phyloP scores from a whole-genome alignment of 495 filamentous ascomycete genomes.

The Aspergillus egyptiacus region DNA sequence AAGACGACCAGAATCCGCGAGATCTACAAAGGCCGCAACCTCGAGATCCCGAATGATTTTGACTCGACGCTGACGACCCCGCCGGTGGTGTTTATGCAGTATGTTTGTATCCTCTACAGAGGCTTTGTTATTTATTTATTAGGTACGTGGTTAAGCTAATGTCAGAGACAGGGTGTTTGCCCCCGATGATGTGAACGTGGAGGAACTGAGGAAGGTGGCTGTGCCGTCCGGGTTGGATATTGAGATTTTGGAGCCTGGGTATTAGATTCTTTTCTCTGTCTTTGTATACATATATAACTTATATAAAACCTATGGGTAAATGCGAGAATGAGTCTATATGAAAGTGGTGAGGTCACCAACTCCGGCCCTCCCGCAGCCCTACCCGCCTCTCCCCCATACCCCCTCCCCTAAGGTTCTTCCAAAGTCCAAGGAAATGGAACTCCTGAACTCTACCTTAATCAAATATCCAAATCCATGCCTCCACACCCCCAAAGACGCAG shows the following conservation, averaged over 20 bases:
- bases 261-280: neutral
- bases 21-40: constrained; percentile 13
- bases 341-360: too few species aligned
- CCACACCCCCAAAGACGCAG: neutral
- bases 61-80: constrained; percentile 18
- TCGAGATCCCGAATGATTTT: constrained; percentile 17
- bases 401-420: too few species aligned
- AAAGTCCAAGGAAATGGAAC: too few species aligned
- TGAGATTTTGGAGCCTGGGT: constrained; percentile 11
- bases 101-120: neutral
- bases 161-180: constrained; percentile 10
- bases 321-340: too few species aligned
- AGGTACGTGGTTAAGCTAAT: neutral
- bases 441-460: neutral
- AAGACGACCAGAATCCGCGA: constrained; percentile 9
- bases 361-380: too few species aligned
- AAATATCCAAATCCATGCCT: neutral
- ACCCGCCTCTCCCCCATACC: too few species aligned
- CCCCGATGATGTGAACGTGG: constrained; percentile 13
- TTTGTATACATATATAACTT: neutral
- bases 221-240: constrained; percentile 19
- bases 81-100: constrained; percentile 22
- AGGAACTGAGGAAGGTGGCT: constrained; percentile 11
- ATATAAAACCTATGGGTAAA: neutral
- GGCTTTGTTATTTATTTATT: neutral